Evolutionary conservation across 805 yeast genomes (phyloP).

Genomic region (Zygoascus tannicola): DNA sequence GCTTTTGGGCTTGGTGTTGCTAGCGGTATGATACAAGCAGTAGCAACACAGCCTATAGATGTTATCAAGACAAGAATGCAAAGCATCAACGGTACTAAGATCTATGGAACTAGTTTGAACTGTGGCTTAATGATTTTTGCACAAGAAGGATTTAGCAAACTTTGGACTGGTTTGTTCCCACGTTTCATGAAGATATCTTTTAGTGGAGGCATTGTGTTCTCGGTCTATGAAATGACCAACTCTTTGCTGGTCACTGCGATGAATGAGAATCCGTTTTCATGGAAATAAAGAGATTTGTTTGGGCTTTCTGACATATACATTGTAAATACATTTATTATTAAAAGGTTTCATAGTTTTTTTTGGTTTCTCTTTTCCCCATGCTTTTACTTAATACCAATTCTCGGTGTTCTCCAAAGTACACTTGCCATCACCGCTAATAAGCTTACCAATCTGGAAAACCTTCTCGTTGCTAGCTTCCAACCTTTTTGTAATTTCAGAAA

Average conservation of each 20-base stretch:
- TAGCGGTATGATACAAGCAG: constrained; percentile 65
- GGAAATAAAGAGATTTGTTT: constrained; percentile 15
- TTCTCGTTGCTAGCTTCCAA: constrained; percentile 62
- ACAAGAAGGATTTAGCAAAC: constrained; percentile 33
- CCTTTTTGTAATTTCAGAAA: constrained; percentile 41
- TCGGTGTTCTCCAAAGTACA: constrained; percentile 27
- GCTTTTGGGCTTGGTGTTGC: constrained; percentile 41
- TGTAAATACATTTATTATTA: too few relatives aligned
- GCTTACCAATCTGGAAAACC: constrained; percentile 59
- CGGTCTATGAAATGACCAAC: constrained; percentile 52
- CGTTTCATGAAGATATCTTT: constrained; percentile 61
- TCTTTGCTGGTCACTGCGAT: constrained; percentile 33
- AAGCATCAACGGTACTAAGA: constrained; percentile 34
- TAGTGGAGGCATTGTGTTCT: constrained; percentile 60
- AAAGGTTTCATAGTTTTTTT: background rate
- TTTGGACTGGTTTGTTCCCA: constrained; percentile 39
- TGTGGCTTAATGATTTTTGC: constrained; percentile 29
- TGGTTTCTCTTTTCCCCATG: background rate
- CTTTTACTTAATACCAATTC: constrained; percentile 27
- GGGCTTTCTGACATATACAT: too few relatives aligned
- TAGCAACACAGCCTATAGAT: constrained; percentile 80
- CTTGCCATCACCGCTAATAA: constrained; percentile 37
- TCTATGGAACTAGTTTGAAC: constrained; percentile 28
- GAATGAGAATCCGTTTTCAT: constrained; percentile 32
- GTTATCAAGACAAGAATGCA: constrained; percentile 82